A percentile compares a stretch with the other conserved stretches of the same genome.
These are phyloP conservation scores for Lojkania enalia DNA, from an alignment of 2,329 filamentous ascomycete genomes.

Conservation along the genomic window DNA sequence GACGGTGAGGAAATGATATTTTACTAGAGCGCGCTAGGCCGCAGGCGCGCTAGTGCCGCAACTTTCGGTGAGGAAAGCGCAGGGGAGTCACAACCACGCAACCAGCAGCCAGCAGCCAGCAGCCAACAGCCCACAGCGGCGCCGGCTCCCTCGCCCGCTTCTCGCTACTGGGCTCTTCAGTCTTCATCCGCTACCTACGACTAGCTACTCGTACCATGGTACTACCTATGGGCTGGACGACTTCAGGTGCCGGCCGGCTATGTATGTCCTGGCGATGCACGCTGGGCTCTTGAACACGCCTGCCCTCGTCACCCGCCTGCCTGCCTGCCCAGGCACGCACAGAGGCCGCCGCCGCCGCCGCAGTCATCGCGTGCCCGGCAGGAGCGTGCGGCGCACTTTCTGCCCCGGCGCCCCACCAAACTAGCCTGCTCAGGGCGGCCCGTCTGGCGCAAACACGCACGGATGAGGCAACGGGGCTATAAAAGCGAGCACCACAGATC, in stretches of 20 bases:
- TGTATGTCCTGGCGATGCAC: no score
- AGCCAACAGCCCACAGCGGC: neutral
- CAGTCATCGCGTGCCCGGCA: neutral
- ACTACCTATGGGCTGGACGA: no score
- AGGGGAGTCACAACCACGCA: neutral
- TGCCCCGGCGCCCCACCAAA: slow-evolving; percentile 29
- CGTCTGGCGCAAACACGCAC: slow-evolving; percentile 25
- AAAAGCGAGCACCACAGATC: no score
- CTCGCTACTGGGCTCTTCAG: no score
- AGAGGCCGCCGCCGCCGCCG: no score
- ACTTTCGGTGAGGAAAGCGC: slow-evolving; percentile 2
- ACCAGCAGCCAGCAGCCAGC: neutral
- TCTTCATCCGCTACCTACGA: no score
- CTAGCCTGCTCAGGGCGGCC: slow-evolving; percentile 27
- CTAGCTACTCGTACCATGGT: no score
- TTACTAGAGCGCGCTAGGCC: slow-evolving; percentile 18
- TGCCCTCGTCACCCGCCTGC: no score
- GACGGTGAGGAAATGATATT: slow-evolving; percentile 30
- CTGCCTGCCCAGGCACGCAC: no score
- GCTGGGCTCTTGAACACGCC: no score
- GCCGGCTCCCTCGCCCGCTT: no score
- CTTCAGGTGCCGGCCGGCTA: no score
- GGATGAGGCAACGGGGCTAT: slow-evolving; percentile 36
- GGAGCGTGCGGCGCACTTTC: neutral
- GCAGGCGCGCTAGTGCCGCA: neutral